Percentiles rank a stretch among this genome's conserved stretches.
These are phyloP conservation scores for Leccinum arenicola DNA, from an alignment of 768 basidiomycete genomes.

Conservation along the genomic window DNA sequence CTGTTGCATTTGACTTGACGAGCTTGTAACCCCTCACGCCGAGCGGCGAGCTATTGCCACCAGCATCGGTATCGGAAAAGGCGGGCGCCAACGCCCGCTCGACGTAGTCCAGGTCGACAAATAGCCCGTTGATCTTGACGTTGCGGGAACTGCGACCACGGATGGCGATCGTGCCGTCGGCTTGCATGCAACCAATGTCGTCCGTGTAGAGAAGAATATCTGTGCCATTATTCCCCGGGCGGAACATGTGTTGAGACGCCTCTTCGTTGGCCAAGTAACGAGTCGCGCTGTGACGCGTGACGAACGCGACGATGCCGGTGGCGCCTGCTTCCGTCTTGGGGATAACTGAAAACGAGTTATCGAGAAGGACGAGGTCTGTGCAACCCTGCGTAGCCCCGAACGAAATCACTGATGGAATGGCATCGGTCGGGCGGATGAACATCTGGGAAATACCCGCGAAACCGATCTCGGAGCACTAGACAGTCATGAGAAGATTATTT, in stretches of 20 bases:
- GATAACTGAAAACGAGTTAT: constrained; percentile 21
- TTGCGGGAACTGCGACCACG: constrained; percentile 30
- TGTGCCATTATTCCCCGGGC: constrained; percentile 17
- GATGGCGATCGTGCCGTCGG: constrained; percentile 27
- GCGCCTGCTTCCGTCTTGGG: constrained; percentile 20
- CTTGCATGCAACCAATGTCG: constrained; percentile 27
- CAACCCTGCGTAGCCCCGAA: constrained; percentile 30
- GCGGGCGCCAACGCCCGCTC: constrained; percentile 26
- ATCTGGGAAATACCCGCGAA: constrained; percentile 31
- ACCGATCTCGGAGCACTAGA: constrained; percentile 30
- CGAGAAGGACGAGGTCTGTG: constrained; percentile 27
- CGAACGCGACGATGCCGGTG: constrained; percentile 28
- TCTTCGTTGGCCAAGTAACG: constrained; percentile 27
- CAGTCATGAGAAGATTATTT: background rate
- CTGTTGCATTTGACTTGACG: constrained; percentile 23
- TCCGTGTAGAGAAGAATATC: constrained; percentile 29
- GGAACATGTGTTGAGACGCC: constrained; percentile 30
- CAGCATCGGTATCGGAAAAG: constrained; percentile 16
- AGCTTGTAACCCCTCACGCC: constrained; percentile 26
- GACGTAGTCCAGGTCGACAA: constrained; percentile 28
- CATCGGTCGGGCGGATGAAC: constrained; percentile 26
- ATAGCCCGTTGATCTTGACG: constrained; percentile 30
- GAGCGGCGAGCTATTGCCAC: constrained; percentile 2
- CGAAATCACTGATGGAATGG: constrained; percentile 25
- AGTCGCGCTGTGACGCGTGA: constrained; percentile 27